Conservation (phyloP, 768 basidiomycete species). For the Punctularia strigosozonata region DNA sequence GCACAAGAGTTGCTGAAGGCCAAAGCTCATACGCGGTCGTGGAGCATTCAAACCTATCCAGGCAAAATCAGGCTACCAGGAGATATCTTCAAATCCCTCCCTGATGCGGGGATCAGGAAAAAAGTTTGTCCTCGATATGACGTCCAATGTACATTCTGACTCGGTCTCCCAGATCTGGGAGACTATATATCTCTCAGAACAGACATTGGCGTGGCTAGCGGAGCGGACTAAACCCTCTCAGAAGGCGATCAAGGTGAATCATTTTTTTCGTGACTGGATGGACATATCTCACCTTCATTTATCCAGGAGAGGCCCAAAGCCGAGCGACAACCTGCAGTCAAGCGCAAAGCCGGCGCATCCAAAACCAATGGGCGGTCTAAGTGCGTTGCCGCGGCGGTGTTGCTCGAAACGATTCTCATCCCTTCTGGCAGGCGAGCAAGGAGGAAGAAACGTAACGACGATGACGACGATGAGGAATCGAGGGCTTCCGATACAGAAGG, state of each 20-base stretch:
- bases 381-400: too few relatives aligned
- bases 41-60: constrained; percentile 72
- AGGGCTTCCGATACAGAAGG: too few relatives aligned
- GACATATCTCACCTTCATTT: constrained; percentile 6
- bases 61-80: constrained; percentile 68
- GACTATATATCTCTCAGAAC: constrained; percentile 55
- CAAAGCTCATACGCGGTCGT: constrained; percentile 49
- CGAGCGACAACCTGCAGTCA: constrained; percentile 45
- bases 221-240: constrained; percentile 29
- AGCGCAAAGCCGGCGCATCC: constrained; percentile 39
- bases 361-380: constrained; percentile 38
- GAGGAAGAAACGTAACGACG: too few relatives aligned
- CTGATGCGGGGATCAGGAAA: constrained; percentile 50
- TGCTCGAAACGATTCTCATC: too few relatives aligned
- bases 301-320: constrained; percentile 25
- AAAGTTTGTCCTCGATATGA: constrained; percentile 28
- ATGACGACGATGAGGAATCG: too few relatives aligned
- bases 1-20: constrained; percentile 78
- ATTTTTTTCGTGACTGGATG: neutral
- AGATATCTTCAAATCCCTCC: constrained; percentile 71
- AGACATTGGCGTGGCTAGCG: constrained; percentile 43
- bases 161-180: constrained; percentile 40
- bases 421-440: too few relatives aligned
- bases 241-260: constrained; percentile 16
- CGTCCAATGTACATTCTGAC: neutral